Evolutionary conservation across 2,329 filamentous ascomycete genomes (phyloP).

Genomic region (Aspergillus hiratsukae): DNA sequence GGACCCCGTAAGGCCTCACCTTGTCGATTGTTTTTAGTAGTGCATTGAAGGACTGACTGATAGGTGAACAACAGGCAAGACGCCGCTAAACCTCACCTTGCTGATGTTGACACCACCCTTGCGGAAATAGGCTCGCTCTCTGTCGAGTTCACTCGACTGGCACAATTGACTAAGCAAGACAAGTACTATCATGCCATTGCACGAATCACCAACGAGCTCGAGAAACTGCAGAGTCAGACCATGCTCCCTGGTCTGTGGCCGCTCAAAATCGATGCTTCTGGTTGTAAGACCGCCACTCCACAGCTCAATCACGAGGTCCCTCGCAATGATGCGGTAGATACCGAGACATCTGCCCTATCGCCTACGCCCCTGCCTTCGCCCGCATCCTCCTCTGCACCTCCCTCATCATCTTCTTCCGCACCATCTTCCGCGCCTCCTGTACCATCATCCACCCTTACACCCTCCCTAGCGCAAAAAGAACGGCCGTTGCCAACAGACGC

Average conservation of each 20-base stretch:
- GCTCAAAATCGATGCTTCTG: conserved; percentile 69
- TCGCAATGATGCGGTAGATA: conserved; percentile 3
- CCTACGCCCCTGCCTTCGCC: not conserved
- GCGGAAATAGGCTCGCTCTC: conserved; percentile 73
- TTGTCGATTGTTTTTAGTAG: not conserved
- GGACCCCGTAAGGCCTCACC: conserved; percentile 55
- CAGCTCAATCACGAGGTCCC: conserved; percentile 12
- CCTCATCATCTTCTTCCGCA: conserved; percentile 1
- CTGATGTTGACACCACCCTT: conserved; percentile 53
- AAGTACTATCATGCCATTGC: conserved; percentile 90
- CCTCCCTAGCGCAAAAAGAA: conserved; percentile 4
- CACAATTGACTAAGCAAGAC: conserved; percentile 73
- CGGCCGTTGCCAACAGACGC: conserved; percentile 18
- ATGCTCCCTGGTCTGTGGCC: conserved; percentile 77
- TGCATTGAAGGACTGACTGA: not conserved
- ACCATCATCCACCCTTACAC: not conserved
- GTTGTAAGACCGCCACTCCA: conserved; percentile 56
- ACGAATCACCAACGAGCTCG: conserved; percentile 74
- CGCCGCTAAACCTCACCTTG: conserved; percentile 60
- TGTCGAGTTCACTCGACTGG: conserved; percentile 84
- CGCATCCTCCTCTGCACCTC: not conserved
- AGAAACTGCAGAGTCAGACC: conserved; percentile 68
- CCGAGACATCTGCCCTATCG: not conserved
- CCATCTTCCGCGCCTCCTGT: conserved; percentile 1
- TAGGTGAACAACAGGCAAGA: conserved; percentile 36